Base-by-base conservation (phyloP, 2,329 filamentous ascomycete genomes). In the Volutella citrinella region DNA sequence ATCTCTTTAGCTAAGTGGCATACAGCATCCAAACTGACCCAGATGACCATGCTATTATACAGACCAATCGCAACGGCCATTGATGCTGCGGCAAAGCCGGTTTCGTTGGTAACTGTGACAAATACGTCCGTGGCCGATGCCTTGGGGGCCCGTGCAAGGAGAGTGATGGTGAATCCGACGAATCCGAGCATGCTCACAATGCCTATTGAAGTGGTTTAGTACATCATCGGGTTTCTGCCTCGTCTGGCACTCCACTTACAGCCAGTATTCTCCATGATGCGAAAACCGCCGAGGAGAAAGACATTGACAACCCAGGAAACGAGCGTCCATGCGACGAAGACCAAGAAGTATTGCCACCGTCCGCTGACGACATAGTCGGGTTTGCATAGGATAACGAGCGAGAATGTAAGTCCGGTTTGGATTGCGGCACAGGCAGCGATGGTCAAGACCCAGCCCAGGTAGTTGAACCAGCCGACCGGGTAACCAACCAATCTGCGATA, bases 371-470 rank as follows among this genome's bases (percentile, higher is more conserved):
- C 30, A 21, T 20, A 32, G 11, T 28, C 25, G 4, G 34, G 24
- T 7, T 24, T 11, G 11, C 29, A 32, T 8, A 37, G 25, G 19
- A 28, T 37, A 16, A 37, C 23, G n/a, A 32, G 29, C 5, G 19
- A 16, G 5, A 37, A 23, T 6, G 20, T 27, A 5, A 37, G n/a
- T 15, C 12, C 19, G 6, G 34, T 20, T 6, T 12, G 13, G 20
- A 37, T 32, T 9, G 34, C 25, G 7, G 12, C 19, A 13, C 29
- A 32, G 5, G 19, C 29, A 10, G 29, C 34, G 15, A 19, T 12
- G 6, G 34, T 37, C n/a, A 32, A 27, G 15, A 37, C 20, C 34
- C 34, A 37, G 23, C 34, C 34, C 5, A 32, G 29, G 13, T 28
- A 37, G 10, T 32, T 37, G 10, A 37, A 14, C 34, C 30, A 32